Evolutionary conservation across 2,329 filamentous ascomycete genomes (phyloP).

Genomic region (Dothiorella sarmentorum): DNA sequence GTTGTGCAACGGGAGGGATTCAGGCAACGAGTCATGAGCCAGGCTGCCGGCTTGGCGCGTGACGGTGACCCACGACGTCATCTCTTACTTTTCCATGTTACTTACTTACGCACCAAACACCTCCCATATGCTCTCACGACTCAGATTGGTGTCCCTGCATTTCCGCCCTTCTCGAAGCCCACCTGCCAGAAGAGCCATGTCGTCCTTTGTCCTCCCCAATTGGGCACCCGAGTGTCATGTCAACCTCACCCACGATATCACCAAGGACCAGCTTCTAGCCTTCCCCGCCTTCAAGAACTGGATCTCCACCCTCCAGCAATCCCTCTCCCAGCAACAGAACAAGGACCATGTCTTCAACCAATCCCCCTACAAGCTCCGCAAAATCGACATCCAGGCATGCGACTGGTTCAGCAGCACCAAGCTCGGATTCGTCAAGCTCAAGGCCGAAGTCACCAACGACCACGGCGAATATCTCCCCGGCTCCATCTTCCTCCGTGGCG

Average conservation of each 20-base stretch:
- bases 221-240: constrained; percentile 38
- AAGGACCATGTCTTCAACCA: constrained; percentile 50
- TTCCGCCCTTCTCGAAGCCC: neutral
- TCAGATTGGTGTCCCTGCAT: constrained; percentile 14
- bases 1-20: too few relatives aligned
- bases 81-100: too few relatives aligned
- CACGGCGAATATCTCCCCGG: constrained; percentile 52
- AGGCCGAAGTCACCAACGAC: constrained; percentile 52
- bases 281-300: constrained; percentile 57
- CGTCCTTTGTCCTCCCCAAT: constrained; percentile 41
- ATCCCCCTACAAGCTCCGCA: constrained; percentile 49
- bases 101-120: too few relatives aligned
- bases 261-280: constrained; percentile 42
- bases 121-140: constrained; percentile 19
- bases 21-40: neutral
- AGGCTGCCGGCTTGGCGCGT: neutral
- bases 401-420: constrained; percentile 51
- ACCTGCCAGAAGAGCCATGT: constrained; percentile 32
- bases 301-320: constrained; percentile 49
- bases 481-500: constrained; percentile 56
- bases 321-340: constrained; percentile 46
- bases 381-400: constrained; percentile 53
- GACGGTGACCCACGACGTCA: neutral
- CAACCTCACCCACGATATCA: constrained; percentile 43
- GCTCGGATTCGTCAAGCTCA: constrained; percentile 57